phyloP scores from a whole-genome alignment of 345 rosid genomes.

The Sapria himalayana region DNA sequence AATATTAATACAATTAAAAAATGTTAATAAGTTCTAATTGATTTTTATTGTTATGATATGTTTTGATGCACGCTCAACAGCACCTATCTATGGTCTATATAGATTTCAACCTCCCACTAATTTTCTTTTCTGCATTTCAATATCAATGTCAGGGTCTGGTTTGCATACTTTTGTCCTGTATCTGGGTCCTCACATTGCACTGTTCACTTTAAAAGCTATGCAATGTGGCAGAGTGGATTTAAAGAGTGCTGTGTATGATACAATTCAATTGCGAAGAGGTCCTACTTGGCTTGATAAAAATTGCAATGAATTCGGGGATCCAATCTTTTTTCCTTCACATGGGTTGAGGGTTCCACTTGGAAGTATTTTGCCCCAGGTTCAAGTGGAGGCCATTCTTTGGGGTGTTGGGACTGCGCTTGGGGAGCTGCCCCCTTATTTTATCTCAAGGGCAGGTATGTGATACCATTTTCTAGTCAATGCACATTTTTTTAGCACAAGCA shows the following conservation, averaged over 20 bases:
- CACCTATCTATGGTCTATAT: too few relatives aligned
- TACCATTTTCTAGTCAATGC: too few relatives aligned
- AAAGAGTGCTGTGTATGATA: conserved; percentile 87
- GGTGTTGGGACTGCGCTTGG: conserved; percentile 98
- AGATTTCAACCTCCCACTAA: too few relatives aligned
- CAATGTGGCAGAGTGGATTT: conserved; percentile 86
- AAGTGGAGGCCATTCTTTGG: conserved; percentile 79
- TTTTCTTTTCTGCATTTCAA: neutral
- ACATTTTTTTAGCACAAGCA: too few relatives aligned
- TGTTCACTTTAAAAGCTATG: conserved; percentile 83
- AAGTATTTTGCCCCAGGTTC: conserved; percentile 85
- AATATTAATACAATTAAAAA: too few relatives aligned
- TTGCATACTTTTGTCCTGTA: conserved; percentile 93
- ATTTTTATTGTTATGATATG: too few relatives aligned
- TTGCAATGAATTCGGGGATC: conserved; percentile 68
- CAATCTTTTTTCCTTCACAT: conserved; percentile 27
- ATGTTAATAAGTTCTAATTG: too few relatives aligned
- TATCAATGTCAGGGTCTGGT: conserved; percentile 85
- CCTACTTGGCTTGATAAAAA: conserved; percentile 92
- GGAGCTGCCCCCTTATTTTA: conserved; percentile 99
- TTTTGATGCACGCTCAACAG: too few relatives aligned
- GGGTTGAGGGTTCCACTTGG: conserved; percentile 69
- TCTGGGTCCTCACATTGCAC: conserved; percentile 90
- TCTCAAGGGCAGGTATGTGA: conserved; percentile 90
- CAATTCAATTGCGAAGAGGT: conserved; percentile 61